Conservation (phyloP, 495 filamentous ascomycete species). For the Xylaria telfairii region DNA sequence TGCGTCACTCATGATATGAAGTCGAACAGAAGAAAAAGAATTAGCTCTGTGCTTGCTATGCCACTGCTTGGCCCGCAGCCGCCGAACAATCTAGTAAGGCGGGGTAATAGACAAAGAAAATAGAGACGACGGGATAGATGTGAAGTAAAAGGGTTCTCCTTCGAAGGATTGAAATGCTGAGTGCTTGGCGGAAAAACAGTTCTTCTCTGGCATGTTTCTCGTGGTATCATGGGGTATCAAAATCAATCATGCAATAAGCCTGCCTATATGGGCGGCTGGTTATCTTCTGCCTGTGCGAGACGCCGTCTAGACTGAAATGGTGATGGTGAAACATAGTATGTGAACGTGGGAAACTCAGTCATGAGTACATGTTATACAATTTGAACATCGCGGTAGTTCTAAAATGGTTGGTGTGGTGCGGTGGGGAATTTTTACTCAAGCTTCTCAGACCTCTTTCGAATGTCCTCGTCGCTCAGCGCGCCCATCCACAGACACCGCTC, state of each 20-base stretch:
- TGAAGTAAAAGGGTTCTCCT: constrained; percentile 10
- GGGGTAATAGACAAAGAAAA: constrained; percentile 13
- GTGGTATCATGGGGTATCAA: constrained; percentile 28
- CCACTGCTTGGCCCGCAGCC: background rate
- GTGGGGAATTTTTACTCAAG: constrained; percentile 41
- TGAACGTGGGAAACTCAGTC: constrained; percentile 25
- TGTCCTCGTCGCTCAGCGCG: constrained; percentile 83
- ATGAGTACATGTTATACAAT: constrained; percentile 36
- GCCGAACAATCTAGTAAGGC: background rate
- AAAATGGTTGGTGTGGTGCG: background rate
- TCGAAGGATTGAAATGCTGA: constrained; percentile 19
- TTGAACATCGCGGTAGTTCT: constrained; percentile 18
- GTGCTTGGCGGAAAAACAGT: constrained; percentile 10
- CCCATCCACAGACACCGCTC: constrained; percentile 96
- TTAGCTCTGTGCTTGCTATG: constrained; percentile 5
- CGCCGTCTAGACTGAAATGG: constrained; percentile 33
- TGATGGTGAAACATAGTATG: constrained; percentile 35
- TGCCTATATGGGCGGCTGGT: background rate
- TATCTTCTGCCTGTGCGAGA: constrained; percentile 24
- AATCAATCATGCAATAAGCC: constrained; percentile 17
- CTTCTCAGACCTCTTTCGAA: constrained; percentile 54
- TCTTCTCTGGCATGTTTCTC: constrained; percentile 23
- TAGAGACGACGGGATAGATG: constrained; percentile 8
- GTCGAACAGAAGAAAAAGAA: constrained; percentile 10
- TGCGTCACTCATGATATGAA: constrained; percentile 2